Evolutionary conservation across 495 filamentous ascomycete genomes (phyloP).

Genomic region (Cercophora samala): DNA sequence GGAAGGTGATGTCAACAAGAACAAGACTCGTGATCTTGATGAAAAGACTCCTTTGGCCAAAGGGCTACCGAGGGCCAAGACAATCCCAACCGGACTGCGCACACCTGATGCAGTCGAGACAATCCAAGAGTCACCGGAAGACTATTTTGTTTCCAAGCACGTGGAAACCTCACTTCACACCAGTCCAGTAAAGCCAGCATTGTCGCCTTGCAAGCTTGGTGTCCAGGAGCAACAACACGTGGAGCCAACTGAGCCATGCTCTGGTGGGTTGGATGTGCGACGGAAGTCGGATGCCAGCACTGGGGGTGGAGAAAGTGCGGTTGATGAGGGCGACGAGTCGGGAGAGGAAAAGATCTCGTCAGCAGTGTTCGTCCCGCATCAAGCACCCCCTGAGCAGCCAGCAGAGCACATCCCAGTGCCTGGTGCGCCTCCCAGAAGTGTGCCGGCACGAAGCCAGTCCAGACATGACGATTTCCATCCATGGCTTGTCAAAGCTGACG

Average conservation of each 20-base stretch:
- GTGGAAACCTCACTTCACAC: constrained; percentile 4
- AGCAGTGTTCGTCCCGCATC: constrained; percentile 88
- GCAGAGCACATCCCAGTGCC: constrained; percentile 43
- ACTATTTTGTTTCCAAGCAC: constrained; percentile 20
- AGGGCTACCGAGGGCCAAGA: constrained; percentile 13
- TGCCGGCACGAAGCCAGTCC: constrained; percentile 30
- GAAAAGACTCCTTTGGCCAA: constrained; percentile 13
- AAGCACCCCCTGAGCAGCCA: constrained; percentile 57
- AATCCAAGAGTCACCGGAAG: constrained; percentile 23
- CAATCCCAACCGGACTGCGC: constrained; percentile 14
- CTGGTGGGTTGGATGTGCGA: constrained; percentile 17
- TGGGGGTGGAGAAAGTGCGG: constrained; percentile 39
- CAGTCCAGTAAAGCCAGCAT: constrained; percentile 10
- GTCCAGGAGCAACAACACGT: constrained; percentile 11
- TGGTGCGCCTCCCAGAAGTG: constrained; percentile 31
- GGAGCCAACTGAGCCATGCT: constrained; percentile 14
- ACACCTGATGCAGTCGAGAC: constrained; percentile 18
- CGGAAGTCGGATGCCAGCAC: constrained; percentile 33
- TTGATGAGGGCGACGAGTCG: constrained; percentile 74
- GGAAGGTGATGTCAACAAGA: not conserved
- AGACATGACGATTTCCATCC: constrained; percentile 41
- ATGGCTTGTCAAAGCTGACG: constrained; percentile 51
- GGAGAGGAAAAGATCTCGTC: constrained; percentile 93
- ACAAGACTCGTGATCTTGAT: constrained; percentile 5
- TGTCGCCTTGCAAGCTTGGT: constrained; percentile 7